Evolutionary conservation across 2,329 filamentous ascomycete genomes (phyloP), one percentile per base, ranked within the genome.

Genomic region (Fusarium sp.): DNA sequence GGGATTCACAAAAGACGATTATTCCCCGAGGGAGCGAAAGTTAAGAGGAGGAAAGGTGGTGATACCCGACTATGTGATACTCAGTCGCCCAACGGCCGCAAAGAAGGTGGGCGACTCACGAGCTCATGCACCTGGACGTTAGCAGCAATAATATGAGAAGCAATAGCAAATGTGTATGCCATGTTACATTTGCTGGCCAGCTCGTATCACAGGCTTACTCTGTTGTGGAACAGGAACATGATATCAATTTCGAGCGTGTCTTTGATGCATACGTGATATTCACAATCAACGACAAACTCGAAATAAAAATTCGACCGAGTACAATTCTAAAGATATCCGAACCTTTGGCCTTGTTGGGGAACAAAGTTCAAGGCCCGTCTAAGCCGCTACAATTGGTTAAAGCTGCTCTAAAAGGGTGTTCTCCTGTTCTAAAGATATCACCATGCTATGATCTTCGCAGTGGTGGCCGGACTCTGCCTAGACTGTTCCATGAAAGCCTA

Each of bases 1-100:
- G 15, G 91, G 91, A 0, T 91, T 88, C 74, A 79, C 68, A 40
- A 82, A 79, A 46, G 89, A 91, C 71, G 83, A 83, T 11, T 85
- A 83, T 51, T 89, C 88, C 16, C 89, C 89, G 1, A 76, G 76
- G 38, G 83, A 86, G 34, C 83, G 85, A 67, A 83, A 81, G 61
- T 78, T 91, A 63, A 81, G 89, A 8, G 83, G 82, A 50, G 88
- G 87, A 3, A 88, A 84, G 73, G 81, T 83, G 18, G 82, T 87
- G 44, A 80, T 81, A 57, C 84, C 86, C 1, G 88, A 90, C 66
- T 91, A 90, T 80, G 79, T 87, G 34, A 90, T 91, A 63, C 75
- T 91, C 77, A 90, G 88, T 76, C 87, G 86, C 71, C 61, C 66
- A 43, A 78, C 84, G 32, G 43, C 72, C 49, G 53, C 57, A 27